Conservation (phyloP, 306 rosid species). For the Pterocarpus santalinus region DNA sequence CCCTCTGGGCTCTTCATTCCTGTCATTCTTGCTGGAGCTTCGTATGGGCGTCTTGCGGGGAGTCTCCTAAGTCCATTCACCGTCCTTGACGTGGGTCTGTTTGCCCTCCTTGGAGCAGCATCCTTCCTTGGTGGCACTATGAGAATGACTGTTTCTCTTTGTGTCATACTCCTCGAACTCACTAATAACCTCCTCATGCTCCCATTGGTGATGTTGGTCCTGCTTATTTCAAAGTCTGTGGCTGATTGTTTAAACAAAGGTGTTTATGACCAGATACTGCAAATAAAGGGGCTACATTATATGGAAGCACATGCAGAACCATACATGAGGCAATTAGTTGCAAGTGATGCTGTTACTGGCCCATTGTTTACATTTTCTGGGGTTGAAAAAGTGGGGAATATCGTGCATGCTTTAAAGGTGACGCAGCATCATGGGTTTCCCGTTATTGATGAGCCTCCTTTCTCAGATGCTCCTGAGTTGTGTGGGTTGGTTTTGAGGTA, state of each 20-base stretch:
- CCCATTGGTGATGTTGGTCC: conserved; percentile 81
- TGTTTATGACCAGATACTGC: conserved; percentile 81
- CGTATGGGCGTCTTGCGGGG: conserved; percentile 84
- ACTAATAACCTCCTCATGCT: conserved; percentile 81
- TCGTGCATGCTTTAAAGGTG: conserved; percentile 59
- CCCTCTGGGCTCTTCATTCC: conserved; percentile 96
- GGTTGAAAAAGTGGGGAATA: conserved; percentile 73
- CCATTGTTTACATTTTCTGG: conserved; percentile 72
- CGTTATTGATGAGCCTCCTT: conserved; percentile 81
- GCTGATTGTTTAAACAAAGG: conserved; percentile 83
- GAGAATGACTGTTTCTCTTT: conserved; percentile 91
- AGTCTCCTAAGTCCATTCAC: conserved; percentile 60
- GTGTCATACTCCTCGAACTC: conserved; percentile 88
- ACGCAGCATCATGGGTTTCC: conserved; percentile 81
- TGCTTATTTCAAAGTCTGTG: conserved; percentile 74
- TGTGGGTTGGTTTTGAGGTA: conserved; percentile 83
- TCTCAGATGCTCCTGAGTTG: conserved; percentile 61
- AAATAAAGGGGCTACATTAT: conserved; percentile 75
- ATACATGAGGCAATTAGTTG: conserved; percentile 74
- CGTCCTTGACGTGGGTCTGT: conserved; percentile 66
- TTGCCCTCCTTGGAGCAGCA: conserved; percentile 86
- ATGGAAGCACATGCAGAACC: conserved; percentile 84
- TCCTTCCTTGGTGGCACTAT: conserved; percentile 93
- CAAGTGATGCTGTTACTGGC: conserved; percentile 80
- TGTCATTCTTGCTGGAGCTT: conserved; percentile 85